These are phyloP conservation scores for Rhynchosporium secalis DNA, from an alignment of 2,329 filamentous ascomycete genomes.

Conservation along the genomic window DNA sequence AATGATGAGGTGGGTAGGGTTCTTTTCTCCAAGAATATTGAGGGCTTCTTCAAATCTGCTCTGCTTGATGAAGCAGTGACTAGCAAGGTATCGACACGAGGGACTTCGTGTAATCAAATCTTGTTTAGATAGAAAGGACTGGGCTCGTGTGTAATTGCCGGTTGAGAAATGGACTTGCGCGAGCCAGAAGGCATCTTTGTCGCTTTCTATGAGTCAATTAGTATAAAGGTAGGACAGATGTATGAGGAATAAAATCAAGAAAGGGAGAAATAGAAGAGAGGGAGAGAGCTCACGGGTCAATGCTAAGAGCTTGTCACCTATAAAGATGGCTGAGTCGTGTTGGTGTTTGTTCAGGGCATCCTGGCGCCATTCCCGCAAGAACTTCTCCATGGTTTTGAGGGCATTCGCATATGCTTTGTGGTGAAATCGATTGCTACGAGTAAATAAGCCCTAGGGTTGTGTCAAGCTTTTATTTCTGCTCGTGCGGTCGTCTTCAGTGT, in stretches of 20 bases:
- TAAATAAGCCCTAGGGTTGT: no score
- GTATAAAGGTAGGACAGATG: conserved; percentile 10
- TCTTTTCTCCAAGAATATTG: conserved; percentile 82
- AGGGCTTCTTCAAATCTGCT: conserved; percentile 87
- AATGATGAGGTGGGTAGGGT: conserved; percentile 83
- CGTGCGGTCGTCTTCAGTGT: no score
- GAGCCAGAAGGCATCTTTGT: conserved; percentile 94
- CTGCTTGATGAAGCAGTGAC: conserved; percentile 93
- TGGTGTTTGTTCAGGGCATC: conserved; percentile 95
- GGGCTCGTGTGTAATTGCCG: conserved; percentile 90
- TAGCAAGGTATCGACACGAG: conserved; percentile 88
- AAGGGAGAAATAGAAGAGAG: neutral
- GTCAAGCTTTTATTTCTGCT: no score
- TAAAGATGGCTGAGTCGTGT: conserved; percentile 94
- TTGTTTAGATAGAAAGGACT: conserved; percentile 80
- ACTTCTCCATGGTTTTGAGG: conserved; percentile 72
- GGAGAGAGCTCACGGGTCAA: conserved; percentile 71
- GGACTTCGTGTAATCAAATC: conserved; percentile 80
- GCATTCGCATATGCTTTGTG: conserved; percentile 6
- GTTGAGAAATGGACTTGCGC: conserved; percentile 97
- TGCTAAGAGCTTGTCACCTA: conserved; percentile 94
- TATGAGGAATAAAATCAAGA: no score
- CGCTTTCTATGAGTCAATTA: conserved; percentile 65
- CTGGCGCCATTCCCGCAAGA: conserved; percentile 90
- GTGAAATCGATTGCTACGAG: neutral